phyloP scores from a whole-genome alignment of 2,329 filamentous ascomycete species.

The Cytospora schulzeri region DNA sequence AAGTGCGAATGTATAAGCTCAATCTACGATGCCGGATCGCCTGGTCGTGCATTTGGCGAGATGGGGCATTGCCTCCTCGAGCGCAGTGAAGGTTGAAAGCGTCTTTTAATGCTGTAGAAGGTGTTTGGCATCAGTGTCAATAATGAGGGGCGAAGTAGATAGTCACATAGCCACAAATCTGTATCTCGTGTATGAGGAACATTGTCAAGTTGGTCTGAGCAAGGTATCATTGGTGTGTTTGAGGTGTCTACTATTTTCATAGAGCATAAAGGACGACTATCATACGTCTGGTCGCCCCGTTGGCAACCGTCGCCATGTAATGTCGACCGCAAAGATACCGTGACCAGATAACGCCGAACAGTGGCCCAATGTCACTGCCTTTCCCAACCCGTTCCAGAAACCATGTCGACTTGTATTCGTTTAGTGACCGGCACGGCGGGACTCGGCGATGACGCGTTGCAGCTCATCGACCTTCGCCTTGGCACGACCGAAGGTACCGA shows the following conservation, averaged over 20 bases:
- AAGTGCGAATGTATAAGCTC: slow-evolving; percentile 25
- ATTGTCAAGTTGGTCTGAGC: neutral
- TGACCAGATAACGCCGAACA: slow-evolving; percentile 13
- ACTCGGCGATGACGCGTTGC: slow-evolving; percentile 95
- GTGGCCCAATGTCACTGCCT: slow-evolving; percentile 19
- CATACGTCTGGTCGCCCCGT: slow-evolving; percentile 6
- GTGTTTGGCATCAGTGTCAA: neutral
- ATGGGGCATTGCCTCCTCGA: neutral
- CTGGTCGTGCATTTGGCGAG: neutral
- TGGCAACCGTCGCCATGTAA: neutral
- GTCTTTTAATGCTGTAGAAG: neutral
- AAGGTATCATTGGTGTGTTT: slow-evolving; percentile 14
- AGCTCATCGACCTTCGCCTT: slow-evolving; percentile 99
- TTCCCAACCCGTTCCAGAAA: slow-evolving; percentile 16
- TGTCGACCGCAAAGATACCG: slow-evolving; percentile 12
- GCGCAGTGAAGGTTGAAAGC: neutral
- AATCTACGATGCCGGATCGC: neutral
- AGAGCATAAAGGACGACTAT: neutral
- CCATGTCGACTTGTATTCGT: slow-evolving; percentile 29
- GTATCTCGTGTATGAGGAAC: neutral
- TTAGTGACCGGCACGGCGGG: slow-evolving; percentile 70
- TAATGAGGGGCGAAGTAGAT: neutral
- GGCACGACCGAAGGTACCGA: slow-evolving; percentile 97
- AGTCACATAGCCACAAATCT: neutral
- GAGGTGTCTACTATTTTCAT: neutral